A percentile compares a stretch with the other conserved stretches of the same genome.
phyloP scores from a whole-genome alignment of 208 protist genomes.

The Acanthamoeba castellanii region DNA sequence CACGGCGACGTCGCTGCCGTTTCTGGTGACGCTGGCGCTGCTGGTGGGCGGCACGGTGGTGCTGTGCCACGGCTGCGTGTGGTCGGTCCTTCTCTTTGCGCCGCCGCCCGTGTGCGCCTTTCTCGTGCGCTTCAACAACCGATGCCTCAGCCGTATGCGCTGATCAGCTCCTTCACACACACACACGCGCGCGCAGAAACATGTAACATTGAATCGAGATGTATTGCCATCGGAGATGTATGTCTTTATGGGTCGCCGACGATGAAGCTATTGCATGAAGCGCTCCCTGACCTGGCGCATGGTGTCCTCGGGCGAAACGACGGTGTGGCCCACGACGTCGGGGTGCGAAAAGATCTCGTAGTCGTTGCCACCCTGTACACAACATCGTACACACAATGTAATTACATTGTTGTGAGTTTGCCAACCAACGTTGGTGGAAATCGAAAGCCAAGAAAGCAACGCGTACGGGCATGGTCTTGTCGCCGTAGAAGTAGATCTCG shows the following conservation, averaged over 20 bases:
- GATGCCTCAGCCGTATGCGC: not conserved
- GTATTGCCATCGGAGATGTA: too few relatives aligned
- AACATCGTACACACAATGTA: not conserved
- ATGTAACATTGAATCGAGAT: too few relatives aligned
- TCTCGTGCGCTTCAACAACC: conserved; percentile 23
- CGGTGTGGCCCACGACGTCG: conserved; percentile 94
- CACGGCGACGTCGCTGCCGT: not conserved
- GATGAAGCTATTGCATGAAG: conserved; percentile 44
- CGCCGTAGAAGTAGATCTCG: conserved; percentile 99
- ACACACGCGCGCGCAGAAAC: too few relatives aligned
- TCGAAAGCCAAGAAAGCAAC: not conserved
- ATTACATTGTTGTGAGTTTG: too few relatives aligned
- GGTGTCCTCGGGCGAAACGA: conserved; percentile 96
- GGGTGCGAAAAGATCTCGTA: conserved; percentile 98
- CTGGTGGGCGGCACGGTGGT: not conserved
- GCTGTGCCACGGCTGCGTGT: not conserved
- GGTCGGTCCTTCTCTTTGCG: not conserved
- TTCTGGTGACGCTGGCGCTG: not conserved
- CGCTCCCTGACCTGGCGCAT: conserved; percentile 92
- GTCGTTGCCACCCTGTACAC: conserved; percentile 98
- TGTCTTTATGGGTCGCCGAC: too few relatives aligned
- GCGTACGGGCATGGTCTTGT: conserved; percentile 95
- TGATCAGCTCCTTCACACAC: not conserved
- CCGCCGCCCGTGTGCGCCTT: not conserved
- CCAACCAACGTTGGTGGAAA: not conserved